Conservation (phyloP, 805 yeast genomes). For the Saccharomycopsis guyanensis region DNA sequence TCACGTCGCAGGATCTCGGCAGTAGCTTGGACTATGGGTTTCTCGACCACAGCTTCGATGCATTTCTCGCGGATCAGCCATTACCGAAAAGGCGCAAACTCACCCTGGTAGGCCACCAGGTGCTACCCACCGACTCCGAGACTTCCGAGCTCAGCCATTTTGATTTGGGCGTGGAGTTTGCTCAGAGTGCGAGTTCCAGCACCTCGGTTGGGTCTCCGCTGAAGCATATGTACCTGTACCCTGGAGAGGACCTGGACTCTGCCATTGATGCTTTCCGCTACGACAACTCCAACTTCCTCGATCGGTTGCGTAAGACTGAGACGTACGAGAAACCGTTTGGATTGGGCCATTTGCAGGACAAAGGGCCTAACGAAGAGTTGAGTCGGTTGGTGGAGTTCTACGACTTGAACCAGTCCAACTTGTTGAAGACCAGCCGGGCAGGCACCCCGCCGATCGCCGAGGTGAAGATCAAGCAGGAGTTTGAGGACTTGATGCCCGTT, state of each 20-base stretch:
- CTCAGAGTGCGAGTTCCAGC: neutral
- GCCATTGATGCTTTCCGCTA: conserved; percentile 16
- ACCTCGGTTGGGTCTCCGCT: neutral
- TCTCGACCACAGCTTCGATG: neutral
- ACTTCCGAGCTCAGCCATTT: neutral
- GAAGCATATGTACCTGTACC: neutral
- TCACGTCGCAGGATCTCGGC: neutral
- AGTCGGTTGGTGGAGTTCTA: conserved; percentile 5
- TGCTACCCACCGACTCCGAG: conserved; percentile 9
- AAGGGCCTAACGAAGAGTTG: neutral
- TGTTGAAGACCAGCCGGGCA: neutral
- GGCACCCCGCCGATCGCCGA: neutral
- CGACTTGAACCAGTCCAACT: conserved; percentile 7
- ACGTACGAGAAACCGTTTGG: neutral
- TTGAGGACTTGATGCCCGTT: neutral
- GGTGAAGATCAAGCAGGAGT: neutral
- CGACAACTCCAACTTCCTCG: conserved; percentile 9
- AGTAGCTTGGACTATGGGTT: neutral
- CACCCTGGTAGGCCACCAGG: neutral
- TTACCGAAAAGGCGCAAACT: neutral
- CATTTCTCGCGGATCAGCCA: neutral
- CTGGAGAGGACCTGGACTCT: neutral
- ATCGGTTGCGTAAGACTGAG: conserved; percentile 2
- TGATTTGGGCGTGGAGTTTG: neutral
- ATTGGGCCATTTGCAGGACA: neutral